phyloP scores from a whole-genome alignment of 495 filamentous ascomycete species.

The Podospora appendiculata region DNA sequence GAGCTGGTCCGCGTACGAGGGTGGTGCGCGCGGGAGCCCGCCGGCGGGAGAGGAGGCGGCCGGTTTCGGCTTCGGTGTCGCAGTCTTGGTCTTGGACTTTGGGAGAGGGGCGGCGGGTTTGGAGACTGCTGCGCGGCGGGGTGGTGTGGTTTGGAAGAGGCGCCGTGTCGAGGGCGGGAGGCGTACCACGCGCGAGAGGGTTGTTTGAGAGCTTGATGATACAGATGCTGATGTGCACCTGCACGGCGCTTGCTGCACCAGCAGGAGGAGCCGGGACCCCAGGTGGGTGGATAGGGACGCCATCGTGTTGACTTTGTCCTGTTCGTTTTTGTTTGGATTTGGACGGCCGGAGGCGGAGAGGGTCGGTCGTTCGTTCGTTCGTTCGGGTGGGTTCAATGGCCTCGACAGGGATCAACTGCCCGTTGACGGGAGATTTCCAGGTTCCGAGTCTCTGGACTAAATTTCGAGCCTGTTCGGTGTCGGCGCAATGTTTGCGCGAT shows the following conservation, averaged over 20 bases:
- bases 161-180: not conserved
- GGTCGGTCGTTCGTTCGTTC: no score
- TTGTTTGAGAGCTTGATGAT: not conserved
- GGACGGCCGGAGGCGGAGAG: no score
- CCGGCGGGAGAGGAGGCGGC: no score
- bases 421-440: not conserved
- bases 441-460: not conserved
- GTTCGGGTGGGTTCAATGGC: no score
- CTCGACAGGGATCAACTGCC: no score
- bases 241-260: slow-evolving; percentile 7
- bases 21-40: not conserved
- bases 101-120: not conserved
- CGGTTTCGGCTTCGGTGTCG: not conserved
- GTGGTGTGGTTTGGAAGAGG: not conserved
- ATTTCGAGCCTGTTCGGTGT: not conserved
- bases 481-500: slow-evolving; percentile 7
- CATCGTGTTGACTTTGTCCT: slow-evolving; percentile 2
- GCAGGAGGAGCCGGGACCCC: slow-evolving; percentile 5
- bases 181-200: not conserved
- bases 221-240: slow-evolving; percentile 2
- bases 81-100: not conserved
- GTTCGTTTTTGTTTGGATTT: no score
- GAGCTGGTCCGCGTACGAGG: slow-evolving; percentile 36
- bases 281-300: slow-evolving; percentile 17
- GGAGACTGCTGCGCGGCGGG: not conserved